phyloP scores from a whole-genome alignment of 2,329 filamentous ascomycete genomes.

The Calonectria honghensis region DNA sequence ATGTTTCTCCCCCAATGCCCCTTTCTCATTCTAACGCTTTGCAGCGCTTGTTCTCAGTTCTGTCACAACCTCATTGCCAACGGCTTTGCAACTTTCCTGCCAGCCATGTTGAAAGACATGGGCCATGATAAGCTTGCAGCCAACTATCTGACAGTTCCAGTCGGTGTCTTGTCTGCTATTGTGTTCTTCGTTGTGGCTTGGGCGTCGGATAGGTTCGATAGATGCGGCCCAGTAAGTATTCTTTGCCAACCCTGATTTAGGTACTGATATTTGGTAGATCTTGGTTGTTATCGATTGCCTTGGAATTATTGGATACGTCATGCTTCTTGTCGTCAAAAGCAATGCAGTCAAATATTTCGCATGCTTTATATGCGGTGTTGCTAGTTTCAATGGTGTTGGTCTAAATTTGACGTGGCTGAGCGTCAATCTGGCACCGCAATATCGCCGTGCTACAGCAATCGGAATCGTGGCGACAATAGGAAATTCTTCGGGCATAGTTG shows the following conservation, averaged over 20 bases:
- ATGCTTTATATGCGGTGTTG: slow-evolving; percentile 66
- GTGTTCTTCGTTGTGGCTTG: slow-evolving; percentile 65
- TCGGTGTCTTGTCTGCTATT: slow-evolving; percentile 68
- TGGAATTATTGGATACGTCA: slow-evolving; percentile 65
- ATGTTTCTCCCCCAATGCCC: background rate
- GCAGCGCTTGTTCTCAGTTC: slow-evolving; percentile 65
- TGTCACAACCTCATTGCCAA: slow-evolving; percentile 69
- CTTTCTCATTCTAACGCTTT: background rate
- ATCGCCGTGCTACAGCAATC: slow-evolving; percentile 64
- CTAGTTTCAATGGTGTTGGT: slow-evolving; percentile 66
- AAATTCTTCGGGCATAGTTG: slow-evolving; percentile 60
- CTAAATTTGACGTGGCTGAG: slow-evolving; percentile 66
- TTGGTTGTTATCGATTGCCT: background rate
- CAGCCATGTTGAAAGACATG: slow-evolving; percentile 70
- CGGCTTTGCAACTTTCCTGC: slow-evolving; percentile 73
- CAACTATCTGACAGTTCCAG: slow-evolving; percentile 71
- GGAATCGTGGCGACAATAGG: slow-evolving; percentile 63
- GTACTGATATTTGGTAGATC: background rate
- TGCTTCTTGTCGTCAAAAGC: slow-evolving; percentile 68
- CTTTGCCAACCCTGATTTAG: background rate
- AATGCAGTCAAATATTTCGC: slow-evolving; percentile 69
- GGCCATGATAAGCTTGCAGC: slow-evolving; percentile 69
- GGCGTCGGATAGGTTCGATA: slow-evolving; percentile 65
- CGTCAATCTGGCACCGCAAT: slow-evolving; percentile 65
- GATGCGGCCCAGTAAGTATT: slow-evolving; percentile 22